Base-by-base conservation (phyloP, 768 basidiomycete genomes). In the Mycena galopus region DNA sequence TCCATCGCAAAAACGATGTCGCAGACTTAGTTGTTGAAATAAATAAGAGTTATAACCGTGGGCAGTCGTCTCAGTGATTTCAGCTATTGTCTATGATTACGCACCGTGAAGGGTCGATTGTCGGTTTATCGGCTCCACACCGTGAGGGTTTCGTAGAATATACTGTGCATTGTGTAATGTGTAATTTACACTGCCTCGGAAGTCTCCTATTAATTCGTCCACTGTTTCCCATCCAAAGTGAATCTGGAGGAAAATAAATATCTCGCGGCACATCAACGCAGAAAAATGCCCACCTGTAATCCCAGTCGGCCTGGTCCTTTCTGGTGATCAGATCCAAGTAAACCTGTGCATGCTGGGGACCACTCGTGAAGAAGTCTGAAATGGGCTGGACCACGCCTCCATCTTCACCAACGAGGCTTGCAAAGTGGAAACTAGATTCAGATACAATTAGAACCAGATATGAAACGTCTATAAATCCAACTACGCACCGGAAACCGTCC, bases 371-470 rank as follows among this genome's bases (percentile, higher is more conserved):
- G 53, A 81, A 81, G 8, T 72, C 71, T 0, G 64, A 55, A 14
- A 65, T 44, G 3, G 39, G 35, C 0, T 42, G 14, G 42, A 42
- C 16, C 17, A 42, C 12, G 9, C 16, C 42, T 19, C 42, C 42
- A 17, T 19, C 19, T 17, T 42, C 17, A 17, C 42, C 42, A 17
- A 42, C 42, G 42, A 42, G 42, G 42, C 75, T 75, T 0, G 78
- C 80, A 69, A 75, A 82, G 59, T 79, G 78, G 60, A 82, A 81
- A 42, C 81, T 82, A 19, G 4, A 59, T 25, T 32, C 19, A 29
- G 11, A 58, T 19, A 37, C 53, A 42, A 37, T 47, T 47, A 47
- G 47, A 23, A 21, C 23, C 7, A 47, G n/a, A n/a, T n/a, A 8
- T 16, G 11, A 9, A 47, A 21, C 8, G 47, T n/a, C 75, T 19